Base-by-base conservation (phyloP, 495 filamentous ascomycete genomes). In the Tuber calosporum region DNA sequence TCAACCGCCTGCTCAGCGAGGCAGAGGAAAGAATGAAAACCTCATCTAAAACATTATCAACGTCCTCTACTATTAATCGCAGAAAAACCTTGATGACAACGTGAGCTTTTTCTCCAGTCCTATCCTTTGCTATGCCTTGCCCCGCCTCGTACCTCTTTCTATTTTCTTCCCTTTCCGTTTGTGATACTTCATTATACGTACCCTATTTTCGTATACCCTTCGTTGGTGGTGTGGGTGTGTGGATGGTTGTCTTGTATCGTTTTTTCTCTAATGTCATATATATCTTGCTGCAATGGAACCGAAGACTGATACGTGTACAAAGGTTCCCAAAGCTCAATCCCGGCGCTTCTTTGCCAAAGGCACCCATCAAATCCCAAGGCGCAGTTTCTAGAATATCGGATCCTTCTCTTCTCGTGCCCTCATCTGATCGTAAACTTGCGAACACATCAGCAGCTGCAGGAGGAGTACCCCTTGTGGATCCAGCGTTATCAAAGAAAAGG, bases 1-100 rank as follows among this genome's bases (percentile, higher is more conserved):
- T 92, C 69, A 83, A 86, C 74, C 83, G 87, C 75, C 84, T 93
- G 45, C 86, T 93, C 58, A 83, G 85, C 69, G 85, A 90, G 82
- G 91, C 91, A 43, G 88, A 91, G 78, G 79, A 82, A 72, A 85
- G 89, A 68, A 82, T 92, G 74, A 86, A 68, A 71, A 66, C 67
- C 79, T 78, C 43, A 69, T 73, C 76, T 73, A 40, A 70, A 73
- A 75, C 76, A 77, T 53, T 78, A 68, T 71, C 70, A 68, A 69
- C 70, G 53, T 69, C 62, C 72, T 66, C 75, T 45, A 38, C 68
- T 30, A 17, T 26, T 62, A 79, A 72, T 71, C 72, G 72, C 40
- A 72, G 73, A 74, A 78, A 78, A 78, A 71, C 73, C 68, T 73
- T 70, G 70, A 78, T 78, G 76, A 78, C 76, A 71, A 78, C 71